Base-by-base conservation (phyloP, 2,329 filamentous ascomycete species). In the Sphaerulina musiva region DNA sequence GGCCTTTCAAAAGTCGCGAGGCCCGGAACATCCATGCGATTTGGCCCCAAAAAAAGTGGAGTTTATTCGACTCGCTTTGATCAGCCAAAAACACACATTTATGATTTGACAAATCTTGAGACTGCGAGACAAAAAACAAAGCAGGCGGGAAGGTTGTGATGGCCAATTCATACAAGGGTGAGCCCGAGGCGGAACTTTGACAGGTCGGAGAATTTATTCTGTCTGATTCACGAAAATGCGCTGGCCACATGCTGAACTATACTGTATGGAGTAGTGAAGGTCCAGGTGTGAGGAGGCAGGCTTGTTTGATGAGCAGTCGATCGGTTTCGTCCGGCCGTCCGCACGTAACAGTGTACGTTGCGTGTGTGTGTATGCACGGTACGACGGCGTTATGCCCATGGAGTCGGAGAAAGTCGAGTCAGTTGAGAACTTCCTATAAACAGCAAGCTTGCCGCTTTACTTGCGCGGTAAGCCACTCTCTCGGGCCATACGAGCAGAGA, bases 221-320 rank as follows among this genome's bases (percentile, higher is more conserved):
- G 20, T 20, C 20, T 20, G 20, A 20, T 20, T 20, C 20, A 4
- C 20, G 20, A 20, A 20, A 20, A 20, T 20, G 20, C 20, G 20
- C 20, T 20, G 20, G 20, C 20, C 20, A 20, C 20, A 20, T 20
- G 20, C 20, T 20, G 2, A 20, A 4, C 20, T 36, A 9, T 12
- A 9, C 11, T 11, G 23, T 20, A 26, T 32, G 26, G 34, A 42
- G 40, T 20, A 26, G 42, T 29, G 17, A 10, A 12, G 26, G 17
- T 12, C 10, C 23, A 11, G 14, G n/a, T 20, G 6, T 10, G 14
- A 20, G 20, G 20, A 20, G 41, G 6, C 9, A 14, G 48, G 14
- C 36, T 20, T 40, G 53, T 55, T 55, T 55, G 53, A 55, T 55
- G 42, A 36, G 31, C 53, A 55, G 53, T 20, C 38, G 53, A 52